These are phyloP conservation scores for Pleurotus tuber-regium DNA, from an alignment of 768 basidiomycete species.

Conservation along the genomic window DNA sequence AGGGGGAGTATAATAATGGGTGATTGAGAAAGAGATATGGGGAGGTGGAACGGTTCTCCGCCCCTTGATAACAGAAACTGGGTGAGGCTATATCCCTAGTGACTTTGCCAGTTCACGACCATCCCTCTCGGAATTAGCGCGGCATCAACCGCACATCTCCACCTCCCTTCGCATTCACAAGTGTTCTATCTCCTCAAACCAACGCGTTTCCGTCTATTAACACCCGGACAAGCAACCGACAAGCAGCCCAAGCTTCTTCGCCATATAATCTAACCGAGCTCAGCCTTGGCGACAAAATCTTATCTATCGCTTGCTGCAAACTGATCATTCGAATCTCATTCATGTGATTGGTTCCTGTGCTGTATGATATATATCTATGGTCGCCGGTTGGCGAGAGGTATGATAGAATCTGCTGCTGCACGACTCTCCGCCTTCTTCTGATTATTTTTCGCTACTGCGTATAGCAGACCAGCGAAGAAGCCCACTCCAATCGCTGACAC, in stretches of 20 bases:
- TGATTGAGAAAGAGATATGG: conserved; percentile 7
- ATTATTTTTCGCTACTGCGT: conserved; percentile 93
- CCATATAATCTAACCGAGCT: conserved; percentile 3
- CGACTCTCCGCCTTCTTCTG: conserved; percentile 76
- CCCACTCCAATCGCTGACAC: conserved; percentile 86
- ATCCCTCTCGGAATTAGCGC: conserved; percentile 21
- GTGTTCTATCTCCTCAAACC: conserved; percentile 11
- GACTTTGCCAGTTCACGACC: conserved; percentile 20
- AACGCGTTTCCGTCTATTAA: conserved; percentile 20
- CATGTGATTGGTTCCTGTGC: conserved; percentile 15
- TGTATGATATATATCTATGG: conserved; percentile 26
- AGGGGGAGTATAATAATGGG: conserved; percentile 18
- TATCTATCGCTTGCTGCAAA: conserved; percentile 3
- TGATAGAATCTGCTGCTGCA: conserved; percentile 46
- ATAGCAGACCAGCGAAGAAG: conserved; percentile 89
- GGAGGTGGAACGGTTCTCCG: conserved; percentile 3
- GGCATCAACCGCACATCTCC: conserved; percentile 28
- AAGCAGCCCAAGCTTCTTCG: no score
- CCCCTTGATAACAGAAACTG: conserved; percentile 10
- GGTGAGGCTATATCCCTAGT: conserved; percentile 1
- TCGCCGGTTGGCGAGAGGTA: conserved; percentile 63
- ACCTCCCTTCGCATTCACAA: conserved; percentile 13
- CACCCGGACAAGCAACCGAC: conserved; percentile 14
- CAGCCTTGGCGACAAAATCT: conserved; percentile 19
- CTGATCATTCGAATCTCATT: neutral